Conservation (phyloP, 345 rosid species). For the Eucalyptus albens region DNA sequence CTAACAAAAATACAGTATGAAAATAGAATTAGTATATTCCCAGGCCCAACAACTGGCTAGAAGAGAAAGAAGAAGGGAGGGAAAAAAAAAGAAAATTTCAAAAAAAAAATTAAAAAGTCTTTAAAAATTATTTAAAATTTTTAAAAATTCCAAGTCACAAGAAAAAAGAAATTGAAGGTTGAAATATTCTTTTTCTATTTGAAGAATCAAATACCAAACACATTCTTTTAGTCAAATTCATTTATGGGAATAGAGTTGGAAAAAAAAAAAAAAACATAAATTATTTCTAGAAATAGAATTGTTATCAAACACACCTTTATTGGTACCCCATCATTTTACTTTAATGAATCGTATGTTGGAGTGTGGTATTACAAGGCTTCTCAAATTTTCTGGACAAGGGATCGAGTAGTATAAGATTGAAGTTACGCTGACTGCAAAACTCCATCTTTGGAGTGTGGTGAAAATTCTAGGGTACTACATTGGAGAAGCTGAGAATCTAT, state of each 20-base stretch:
- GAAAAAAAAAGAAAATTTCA: fast-evolving
- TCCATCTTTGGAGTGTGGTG: background rate
- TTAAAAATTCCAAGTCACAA: too few relatives aligned
- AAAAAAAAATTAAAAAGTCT: too few relatives aligned
- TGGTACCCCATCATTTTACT: background rate
- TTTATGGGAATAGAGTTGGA: too few relatives aligned
- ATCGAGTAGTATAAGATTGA: conserved; percentile 6
- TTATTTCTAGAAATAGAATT: too few relatives aligned
- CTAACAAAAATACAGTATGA: background rate
- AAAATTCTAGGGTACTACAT: background rate
- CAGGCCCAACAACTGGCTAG: too few relatives aligned
- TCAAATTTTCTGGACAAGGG: conserved; percentile 6
- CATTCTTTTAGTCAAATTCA: fast-evolving
- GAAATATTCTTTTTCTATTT: too few relatives aligned
- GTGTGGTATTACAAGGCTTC: conserved; percentile 3
- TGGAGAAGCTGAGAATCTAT: background rate
- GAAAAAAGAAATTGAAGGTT: too few relatives aligned
- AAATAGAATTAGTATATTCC: background rate
- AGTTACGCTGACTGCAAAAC: background rate
- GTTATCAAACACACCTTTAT: too few relatives aligned
- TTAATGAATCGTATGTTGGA: background rate
- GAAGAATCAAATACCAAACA: too few relatives aligned
- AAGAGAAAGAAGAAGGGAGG: too few relatives aligned
- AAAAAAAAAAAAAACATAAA: fast-evolving
- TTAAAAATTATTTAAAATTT: too few relatives aligned